These are phyloP conservation scores for Nepenthes alata DNA, from an alignment of 179 eudicot species.

Conservation along the genomic window DNA sequence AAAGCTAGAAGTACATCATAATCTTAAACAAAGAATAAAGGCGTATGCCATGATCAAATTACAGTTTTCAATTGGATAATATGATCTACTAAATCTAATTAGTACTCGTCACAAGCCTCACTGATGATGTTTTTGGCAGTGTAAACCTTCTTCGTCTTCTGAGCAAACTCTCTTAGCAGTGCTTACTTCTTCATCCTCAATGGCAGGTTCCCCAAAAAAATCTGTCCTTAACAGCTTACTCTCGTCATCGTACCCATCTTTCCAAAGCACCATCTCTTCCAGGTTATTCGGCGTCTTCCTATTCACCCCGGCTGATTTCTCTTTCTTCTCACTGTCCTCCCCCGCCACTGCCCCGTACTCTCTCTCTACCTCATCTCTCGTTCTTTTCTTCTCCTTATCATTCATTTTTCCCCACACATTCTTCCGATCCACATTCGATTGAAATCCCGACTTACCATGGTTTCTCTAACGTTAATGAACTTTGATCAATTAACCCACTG, in stretches of 20 bases:
- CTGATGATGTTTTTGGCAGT: conserved; percentile 50
- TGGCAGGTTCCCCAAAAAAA: conserved; percentile 83
- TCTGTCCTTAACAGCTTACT: conserved; percentile 77
- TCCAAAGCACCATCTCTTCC: conserved; percentile 41
- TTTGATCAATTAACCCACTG: too few relatives aligned
- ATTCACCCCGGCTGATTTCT: conserved; percentile 48
- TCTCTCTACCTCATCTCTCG: conserved; percentile 9
- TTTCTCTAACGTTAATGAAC: too few relatives aligned
- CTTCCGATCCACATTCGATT: too few relatives aligned
- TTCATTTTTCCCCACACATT: neutral
- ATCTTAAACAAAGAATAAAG: too few relatives aligned
- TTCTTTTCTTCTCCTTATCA: conserved; percentile 4
- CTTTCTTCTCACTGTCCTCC: conserved; percentile 2
- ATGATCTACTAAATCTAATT: neutral
- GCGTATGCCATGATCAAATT: too few relatives aligned
- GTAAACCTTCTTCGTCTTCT: conserved; percentile 64
- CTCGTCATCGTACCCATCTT: conserved; percentile 93
- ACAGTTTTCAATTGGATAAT: too few relatives aligned
- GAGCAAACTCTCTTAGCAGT: conserved; percentile 55
- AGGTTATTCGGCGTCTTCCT: conserved; percentile 53
- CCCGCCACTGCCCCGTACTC: conserved; percentile 4
- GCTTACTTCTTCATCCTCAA: conserved; percentile 79
- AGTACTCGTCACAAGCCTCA: conserved; percentile 61
- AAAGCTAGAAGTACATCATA: too few relatives aligned
- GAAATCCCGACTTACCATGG: too few relatives aligned